These are phyloP conservation scores for Pleurostoma richardsiae DNA, from an alignment of 2,329 filamentous ascomycete species.

Conservation along the genomic window DNA sequence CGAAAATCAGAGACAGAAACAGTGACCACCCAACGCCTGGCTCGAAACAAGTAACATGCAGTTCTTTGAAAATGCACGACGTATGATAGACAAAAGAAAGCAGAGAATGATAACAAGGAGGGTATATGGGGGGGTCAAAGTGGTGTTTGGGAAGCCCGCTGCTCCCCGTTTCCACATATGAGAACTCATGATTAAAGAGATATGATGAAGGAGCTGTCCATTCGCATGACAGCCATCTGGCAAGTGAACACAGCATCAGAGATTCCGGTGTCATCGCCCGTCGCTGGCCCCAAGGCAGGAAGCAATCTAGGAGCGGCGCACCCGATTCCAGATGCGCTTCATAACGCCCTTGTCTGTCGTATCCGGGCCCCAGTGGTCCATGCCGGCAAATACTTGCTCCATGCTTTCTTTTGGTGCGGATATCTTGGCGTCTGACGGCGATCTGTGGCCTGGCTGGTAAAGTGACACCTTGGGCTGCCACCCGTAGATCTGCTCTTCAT, in stretches of 20 bases:
- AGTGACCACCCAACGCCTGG: no score
- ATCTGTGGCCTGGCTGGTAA: conserved; percentile 33
- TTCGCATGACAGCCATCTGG: background rate
- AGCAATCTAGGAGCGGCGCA: conserved; percentile 35
- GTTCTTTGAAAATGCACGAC: no score
- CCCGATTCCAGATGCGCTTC: conserved; percentile 61
- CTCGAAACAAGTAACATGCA: no score
- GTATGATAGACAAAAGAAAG: no score
- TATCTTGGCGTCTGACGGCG: conserved; percentile 31
- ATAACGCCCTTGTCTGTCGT: conserved; percentile 50
- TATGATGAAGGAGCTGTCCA: background rate
- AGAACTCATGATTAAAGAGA: background rate
- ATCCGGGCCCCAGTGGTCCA: conserved; percentile 43
- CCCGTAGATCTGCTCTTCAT: conserved; percentile 67
- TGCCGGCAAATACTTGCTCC: conserved; percentile 45
- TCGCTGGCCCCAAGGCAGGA: background rate
- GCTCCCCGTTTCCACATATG: background rate
- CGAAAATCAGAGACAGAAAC: no score
- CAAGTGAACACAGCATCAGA: background rate
- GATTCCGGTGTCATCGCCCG: no score
- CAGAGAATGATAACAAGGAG: no score
- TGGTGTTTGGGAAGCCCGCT: no score
- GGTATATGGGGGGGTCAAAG: no score
- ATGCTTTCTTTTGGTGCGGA: conserved; percentile 43
- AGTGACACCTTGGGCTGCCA: conserved; percentile 48